Percentiles rank a stretch among this genome's conserved stretches.
phyloP scores from a whole-genome alignment of 1,284 basidiomycete genomes.

The Schizophyllum amplum region DNA sequence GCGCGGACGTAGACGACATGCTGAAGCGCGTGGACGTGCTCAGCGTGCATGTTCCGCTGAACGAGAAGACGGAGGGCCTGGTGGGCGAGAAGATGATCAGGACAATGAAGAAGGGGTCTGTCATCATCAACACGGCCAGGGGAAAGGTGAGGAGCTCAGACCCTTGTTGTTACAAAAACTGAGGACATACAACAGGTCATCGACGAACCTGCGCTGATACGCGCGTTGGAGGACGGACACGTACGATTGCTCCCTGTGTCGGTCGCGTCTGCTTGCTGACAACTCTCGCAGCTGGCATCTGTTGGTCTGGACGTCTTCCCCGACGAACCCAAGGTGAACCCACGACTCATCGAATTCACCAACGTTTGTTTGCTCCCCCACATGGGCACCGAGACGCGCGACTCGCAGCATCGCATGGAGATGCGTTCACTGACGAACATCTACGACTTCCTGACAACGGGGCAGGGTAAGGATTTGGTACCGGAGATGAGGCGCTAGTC shows the following conservation, averaged over 20 bases:
- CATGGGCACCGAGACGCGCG: conserved; percentile 83
- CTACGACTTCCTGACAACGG: conserved; percentile 55
- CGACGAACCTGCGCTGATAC: conserved; percentile 81
- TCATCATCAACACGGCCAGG: conserved; percentile 86
- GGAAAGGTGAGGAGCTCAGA: conserved; percentile 45
- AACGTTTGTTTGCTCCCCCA: conserved; percentile 82
- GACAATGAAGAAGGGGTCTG: conserved; percentile 70
- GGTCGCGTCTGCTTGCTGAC: conserved; percentile 1
- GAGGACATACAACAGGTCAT: conserved; percentile 34
- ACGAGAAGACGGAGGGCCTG: conserved; percentile 65
- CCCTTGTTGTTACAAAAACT: too few relatives aligned
- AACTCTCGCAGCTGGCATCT: conserved; percentile 52
- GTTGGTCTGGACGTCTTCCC: conserved; percentile 90
- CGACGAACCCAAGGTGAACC: conserved; percentile 81
- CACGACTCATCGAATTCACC: conserved; percentile 69
- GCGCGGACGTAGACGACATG: conserved; percentile 64
- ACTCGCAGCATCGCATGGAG: conserved; percentile 80
- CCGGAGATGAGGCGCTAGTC: conserved; percentile 39
- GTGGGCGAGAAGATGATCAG: conserved; percentile 78
- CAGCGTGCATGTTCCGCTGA: conserved; percentile 66
- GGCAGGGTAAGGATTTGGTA: conserved; percentile 59
- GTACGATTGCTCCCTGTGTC: conserved; percentile 32
- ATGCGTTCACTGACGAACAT: conserved; percentile 68
- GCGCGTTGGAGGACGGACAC: conserved; percentile 79
- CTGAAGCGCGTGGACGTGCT: conserved; percentile 74